phyloP scores from a whole-genome alignment of 2,329 filamentous ascomycete species.

The Apiospora kogelbergensis region DNA sequence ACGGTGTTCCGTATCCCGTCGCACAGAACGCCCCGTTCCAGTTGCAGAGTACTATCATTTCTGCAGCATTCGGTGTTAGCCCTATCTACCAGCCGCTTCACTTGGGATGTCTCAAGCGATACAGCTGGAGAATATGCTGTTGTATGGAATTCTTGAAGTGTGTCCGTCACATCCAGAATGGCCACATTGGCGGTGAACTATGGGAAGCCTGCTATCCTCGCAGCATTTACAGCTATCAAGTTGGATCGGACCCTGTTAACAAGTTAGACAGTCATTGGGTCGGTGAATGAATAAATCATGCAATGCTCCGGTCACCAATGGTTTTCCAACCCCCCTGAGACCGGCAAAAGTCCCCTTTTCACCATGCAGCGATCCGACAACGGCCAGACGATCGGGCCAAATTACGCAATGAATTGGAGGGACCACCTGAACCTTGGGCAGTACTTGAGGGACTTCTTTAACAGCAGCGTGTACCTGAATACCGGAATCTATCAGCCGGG shows the following conservation, averaged over 20 bases:
- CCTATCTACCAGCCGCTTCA: background rate
- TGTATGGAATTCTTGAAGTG: background rate
- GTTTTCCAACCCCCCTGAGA: background rate
- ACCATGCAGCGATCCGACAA: background rate
- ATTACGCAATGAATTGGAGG: constrained; percentile 9
- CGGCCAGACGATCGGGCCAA: background rate
- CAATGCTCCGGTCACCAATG: background rate
- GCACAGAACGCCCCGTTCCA: constrained; percentile 8
- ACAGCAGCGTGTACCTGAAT: constrained; percentile 1
- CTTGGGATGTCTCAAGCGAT: background rate
- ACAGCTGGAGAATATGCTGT: background rate
- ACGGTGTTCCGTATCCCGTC: background rate
- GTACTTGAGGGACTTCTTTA: constrained; percentile 7
- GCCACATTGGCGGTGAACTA: background rate
- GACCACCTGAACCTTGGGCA: constrained; percentile 7
- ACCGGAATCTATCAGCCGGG: background rate
- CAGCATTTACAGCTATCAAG: background rate
- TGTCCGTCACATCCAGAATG: background rate
- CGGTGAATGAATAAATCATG: constrained; percentile 7
- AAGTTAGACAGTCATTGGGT: background rate
- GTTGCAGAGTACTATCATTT: constrained; percentile 8
- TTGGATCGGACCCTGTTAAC: background rate
- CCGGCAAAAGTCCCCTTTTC: background rate
- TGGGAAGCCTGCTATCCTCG: background rate
- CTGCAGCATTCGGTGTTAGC: background rate